Conservation (phyloP, 2,329 filamentous ascomycete species). For the Aureobasidium lini region DNA sequence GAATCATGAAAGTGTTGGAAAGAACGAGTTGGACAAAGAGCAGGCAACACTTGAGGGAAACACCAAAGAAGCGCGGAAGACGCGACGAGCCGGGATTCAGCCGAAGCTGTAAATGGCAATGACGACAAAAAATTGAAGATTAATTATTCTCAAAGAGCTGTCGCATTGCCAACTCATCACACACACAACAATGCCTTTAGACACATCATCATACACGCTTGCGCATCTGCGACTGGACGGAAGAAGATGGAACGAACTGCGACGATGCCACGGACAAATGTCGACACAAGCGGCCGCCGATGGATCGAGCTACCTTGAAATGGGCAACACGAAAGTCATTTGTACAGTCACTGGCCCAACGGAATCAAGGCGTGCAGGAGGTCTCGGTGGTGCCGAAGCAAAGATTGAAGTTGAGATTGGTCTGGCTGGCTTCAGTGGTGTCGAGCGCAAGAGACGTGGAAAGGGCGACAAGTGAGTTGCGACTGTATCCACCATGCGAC, state of each 20-base stretch:
- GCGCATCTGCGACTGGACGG: slow-evolving; percentile 61
- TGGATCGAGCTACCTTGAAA: slow-evolving; percentile 87
- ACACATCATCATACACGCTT: slow-evolving; percentile 84
- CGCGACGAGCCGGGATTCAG: neutral
- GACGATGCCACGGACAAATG: slow-evolving; percentile 79
- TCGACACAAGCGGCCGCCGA: slow-evolving; percentile 88
- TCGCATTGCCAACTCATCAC: neutral
- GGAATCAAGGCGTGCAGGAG: slow-evolving; percentile 52
- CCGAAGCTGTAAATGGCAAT: neutral
- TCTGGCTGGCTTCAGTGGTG: slow-evolving; percentile 78
- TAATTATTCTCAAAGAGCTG: neutral
- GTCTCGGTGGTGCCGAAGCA: slow-evolving; percentile 46
- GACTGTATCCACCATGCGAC: neutral
- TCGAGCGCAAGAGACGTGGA: slow-evolving; percentile 71
- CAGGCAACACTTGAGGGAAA: neutral
- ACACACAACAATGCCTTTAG: slow-evolving; percentile 69
- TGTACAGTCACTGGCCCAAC: slow-evolving; percentile 82
- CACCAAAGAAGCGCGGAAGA: slow-evolving; percentile 1
- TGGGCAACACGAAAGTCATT: slow-evolving; percentile 96
- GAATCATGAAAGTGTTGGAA: neutral
- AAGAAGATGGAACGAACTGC: slow-evolving; percentile 96
- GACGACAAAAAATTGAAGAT: slow-evolving; percentile 2
- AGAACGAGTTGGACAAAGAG: slow-evolving; percentile 1
- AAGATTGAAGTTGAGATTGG: slow-evolving; percentile 74
- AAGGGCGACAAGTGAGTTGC: slow-evolving; percentile 66